Evolutionary conservation across 73 alveolate species (phyloP).

Genomic region (Paramecium bursaria): DNA sequence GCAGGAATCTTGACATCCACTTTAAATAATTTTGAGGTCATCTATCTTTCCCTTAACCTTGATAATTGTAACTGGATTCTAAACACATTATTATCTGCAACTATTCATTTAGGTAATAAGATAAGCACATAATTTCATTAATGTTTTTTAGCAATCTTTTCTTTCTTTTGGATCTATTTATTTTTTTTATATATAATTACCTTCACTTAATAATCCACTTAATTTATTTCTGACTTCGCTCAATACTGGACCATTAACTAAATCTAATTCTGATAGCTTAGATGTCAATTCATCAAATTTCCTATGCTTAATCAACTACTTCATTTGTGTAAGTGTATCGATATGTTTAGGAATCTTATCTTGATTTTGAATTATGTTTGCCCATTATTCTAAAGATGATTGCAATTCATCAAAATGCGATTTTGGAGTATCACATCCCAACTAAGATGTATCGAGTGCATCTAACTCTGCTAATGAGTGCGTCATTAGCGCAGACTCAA

Average conservation of each 20-base stretch:
- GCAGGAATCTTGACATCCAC: constrained; percentile 51
- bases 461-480: constrained; percentile 54
- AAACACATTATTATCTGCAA: constrained; percentile 5
- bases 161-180: constrained; percentile 20
- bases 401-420: constrained; percentile 58
- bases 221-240: constrained; percentile 8
- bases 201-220: constrained; percentile 16
- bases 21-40: constrained; percentile 36
- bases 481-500: constrained; percentile 51
- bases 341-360: constrained; percentile 36
- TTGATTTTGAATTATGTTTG: constrained; percentile 10
- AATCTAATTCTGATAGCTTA: constrained; percentile 14
- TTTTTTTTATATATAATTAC: neutral
- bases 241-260: constrained; percentile 32
- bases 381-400: neutral
- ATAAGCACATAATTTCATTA: constrained; percentile 53
- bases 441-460: constrained; percentile 54
- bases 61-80: constrained; percentile 35
- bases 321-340: constrained; percentile 50
- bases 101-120: constrained; percentile 28
- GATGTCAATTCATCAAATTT: constrained; percentile 24
- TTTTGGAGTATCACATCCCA: constrained; percentile 39
- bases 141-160: constrained; percentile 42
- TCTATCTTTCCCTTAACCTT: constrained; percentile 59
- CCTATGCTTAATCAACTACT: constrained; percentile 36